These are phyloP conservation scores for Penicillium nucicola DNA, from an alignment of 495 filamentous ascomycete genomes.

Conservation along the genomic window DNA sequence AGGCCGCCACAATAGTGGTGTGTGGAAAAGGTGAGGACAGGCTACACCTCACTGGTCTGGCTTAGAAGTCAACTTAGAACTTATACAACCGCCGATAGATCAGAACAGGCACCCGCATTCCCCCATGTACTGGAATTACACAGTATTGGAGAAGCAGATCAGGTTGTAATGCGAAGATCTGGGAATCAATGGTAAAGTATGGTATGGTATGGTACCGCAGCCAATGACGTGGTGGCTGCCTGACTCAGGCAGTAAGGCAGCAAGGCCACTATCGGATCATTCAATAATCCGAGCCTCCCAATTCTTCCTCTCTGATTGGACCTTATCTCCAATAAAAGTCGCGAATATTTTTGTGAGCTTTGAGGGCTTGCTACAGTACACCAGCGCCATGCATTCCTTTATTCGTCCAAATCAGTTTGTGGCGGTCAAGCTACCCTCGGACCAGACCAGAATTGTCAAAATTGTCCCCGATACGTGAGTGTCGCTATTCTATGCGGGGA, in stretches of 20 bases:
- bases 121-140: not conserved
- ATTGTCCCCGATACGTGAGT: slow-evolving; percentile 77
- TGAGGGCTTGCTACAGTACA: not conserved
- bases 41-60: too few species aligned
- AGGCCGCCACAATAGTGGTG: too few species aligned
- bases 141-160: not conserved
- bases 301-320: slow-evolving; percentile 13
- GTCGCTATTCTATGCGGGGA: not conserved
- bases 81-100: too few species aligned
- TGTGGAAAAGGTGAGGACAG: too few species aligned
- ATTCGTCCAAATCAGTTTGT: slow-evolving; percentile 64
- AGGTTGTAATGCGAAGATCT: not conserved
- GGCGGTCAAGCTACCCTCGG: slow-evolving; percentile 66
- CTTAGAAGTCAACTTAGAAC: too few species aligned
- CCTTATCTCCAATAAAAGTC: slow-evolving; percentile 6
- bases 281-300: slow-evolving; percentile 1
- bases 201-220: not conserved
- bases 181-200: not conserved
- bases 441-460: slow-evolving; percentile 58
- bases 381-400: slow-evolving; percentile 46
- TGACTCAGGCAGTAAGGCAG: not conserved
- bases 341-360: slow-evolving; percentile 13
- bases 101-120: slow-evolving; percentile 9
- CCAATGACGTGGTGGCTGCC: not conserved
- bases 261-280: not conserved